phyloP scores from a whole-genome alignment of 306 rosid genomes.

The Castanea sativa region DNA sequence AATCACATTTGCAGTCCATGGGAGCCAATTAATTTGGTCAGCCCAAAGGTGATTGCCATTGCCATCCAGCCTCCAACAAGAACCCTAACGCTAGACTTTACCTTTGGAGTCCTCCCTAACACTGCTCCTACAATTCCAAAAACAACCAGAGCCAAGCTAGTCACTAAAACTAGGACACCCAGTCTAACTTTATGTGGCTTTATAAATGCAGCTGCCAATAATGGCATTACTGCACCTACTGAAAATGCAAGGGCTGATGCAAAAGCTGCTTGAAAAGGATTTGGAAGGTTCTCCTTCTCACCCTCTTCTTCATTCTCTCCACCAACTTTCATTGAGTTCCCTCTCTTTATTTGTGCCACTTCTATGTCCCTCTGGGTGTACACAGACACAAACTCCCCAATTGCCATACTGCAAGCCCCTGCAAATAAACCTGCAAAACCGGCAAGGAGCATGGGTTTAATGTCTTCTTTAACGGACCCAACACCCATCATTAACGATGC shows the following conservation, averaged over 20 bases:
- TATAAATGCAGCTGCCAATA: conserved; percentile 36
- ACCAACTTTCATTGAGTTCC: background rate
- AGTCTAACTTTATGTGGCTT: conserved; percentile 23
- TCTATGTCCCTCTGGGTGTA: conserved; percentile 32
- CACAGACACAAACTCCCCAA: conserved; percentile 41
- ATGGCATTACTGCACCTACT: conserved; percentile 39
- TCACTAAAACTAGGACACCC: conserved; percentile 20
- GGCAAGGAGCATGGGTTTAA: conserved; percentile 21
- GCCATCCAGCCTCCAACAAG: conserved; percentile 57
- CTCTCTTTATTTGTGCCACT: conserved; percentile 13
- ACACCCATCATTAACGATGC: conserved; percentile 31
- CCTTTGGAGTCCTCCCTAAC: conserved; percentile 27
- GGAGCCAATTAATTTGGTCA: conserved; percentile 13
- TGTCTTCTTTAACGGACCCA: conserved; percentile 28
- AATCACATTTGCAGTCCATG: background rate
- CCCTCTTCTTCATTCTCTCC: background rate
- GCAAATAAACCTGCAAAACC: conserved; percentile 37
- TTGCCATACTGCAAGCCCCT: conserved; percentile 36
- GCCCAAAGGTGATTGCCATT: conserved; percentile 47
- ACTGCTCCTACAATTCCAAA: conserved; percentile 45
- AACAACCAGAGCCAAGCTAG: conserved; percentile 37
- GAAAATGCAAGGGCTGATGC: conserved; percentile 47
- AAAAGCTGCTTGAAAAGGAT: conserved; percentile 41
- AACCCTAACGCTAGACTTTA: conserved; percentile 35
- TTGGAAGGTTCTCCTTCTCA: conserved; percentile 27